Base-by-base conservation (phyloP, 2,329 filamentous ascomycete genomes). In the Phyllosticta citriasiana region DNA sequence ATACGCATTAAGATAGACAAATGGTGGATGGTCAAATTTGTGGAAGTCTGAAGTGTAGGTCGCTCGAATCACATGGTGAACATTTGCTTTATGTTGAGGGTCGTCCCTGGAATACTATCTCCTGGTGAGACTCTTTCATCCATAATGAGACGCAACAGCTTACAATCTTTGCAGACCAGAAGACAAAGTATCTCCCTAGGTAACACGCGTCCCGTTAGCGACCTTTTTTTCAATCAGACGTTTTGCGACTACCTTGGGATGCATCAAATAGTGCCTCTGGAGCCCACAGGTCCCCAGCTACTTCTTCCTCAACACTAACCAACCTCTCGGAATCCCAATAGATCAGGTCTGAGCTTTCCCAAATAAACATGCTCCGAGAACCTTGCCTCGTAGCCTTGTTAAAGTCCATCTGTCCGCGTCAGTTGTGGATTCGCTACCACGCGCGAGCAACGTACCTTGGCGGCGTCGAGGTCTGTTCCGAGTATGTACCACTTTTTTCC, bases 221-320 rank as follows among this genome's bases (percentile, higher is more conserved):
- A 7, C 16, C 25, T 5, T 0, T 33, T 9, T 8, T 33, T 9
- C 24, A 33, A 30, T 12, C 53, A n/a, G 22, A 19, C n/a, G n/a
- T 7, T 6, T 10, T 33, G 10, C 2, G 3, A 19, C 27, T 55
- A 55, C 53, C 66, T 66, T 78, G 76, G 1, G 71, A 68, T 0
- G 74, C 70, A 64, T 84, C 80, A 76, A 77, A 84, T 57, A 83
- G 77, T 0, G 81, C 81, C 57, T 80, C 78, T 0, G 82, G 82
- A 0, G 81, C 82, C 82, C 82, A 84, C 0, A 82, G 80, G 81
- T 83, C 84, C 3, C 81, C 82, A 0, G 80, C 82, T 3, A 75
- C 78, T n/a, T 69, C 68, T 61, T 81, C 76, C 65, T 83, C 81
- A 10, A 84, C 80, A 0, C 68, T 70, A 0, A 80, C 75, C 1